Percentiles rank a stretch among this genome's conserved stretches.
Conservation (phyloP, 2,329 filamentous ascomycete species). For the Paramyrothecium roridum region DNA sequence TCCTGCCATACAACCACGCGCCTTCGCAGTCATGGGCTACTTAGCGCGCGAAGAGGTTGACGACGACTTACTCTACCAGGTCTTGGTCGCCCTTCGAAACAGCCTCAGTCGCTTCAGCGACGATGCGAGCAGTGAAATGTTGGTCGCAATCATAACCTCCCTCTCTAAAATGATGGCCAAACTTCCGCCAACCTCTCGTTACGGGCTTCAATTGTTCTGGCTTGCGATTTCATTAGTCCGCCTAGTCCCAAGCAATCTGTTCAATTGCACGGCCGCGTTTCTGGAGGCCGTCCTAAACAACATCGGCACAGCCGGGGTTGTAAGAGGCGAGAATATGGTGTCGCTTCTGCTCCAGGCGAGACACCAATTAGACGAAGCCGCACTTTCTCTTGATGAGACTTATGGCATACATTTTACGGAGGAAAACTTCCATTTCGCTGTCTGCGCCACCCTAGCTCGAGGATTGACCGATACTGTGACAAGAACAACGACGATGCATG, state of each 20-base stretch:
- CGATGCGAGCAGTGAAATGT: constrained; percentile 64
- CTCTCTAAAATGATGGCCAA: constrained; percentile 71
- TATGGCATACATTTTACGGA: constrained; percentile 63
- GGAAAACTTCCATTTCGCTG: constrained; percentile 65
- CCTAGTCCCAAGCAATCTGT: constrained; percentile 58
- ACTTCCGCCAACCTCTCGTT: constrained; percentile 62
- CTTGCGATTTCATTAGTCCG: constrained; percentile 64
- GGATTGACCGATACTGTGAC: constrained; percentile 63
- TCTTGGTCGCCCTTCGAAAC: constrained; percentile 63
- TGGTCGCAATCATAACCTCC: constrained; percentile 64
- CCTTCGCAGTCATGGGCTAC: constrained; percentile 70
- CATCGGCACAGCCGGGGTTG: constrained; percentile 58
- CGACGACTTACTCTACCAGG: constrained; percentile 68
- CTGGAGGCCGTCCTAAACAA: constrained; percentile 63
- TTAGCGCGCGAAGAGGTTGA: constrained; percentile 69
- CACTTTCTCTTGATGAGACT: constrained; percentile 58
- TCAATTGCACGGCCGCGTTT: constrained; percentile 64
- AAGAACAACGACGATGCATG: constrained; percentile 54
- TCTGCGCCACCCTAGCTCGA: constrained; percentile 61
- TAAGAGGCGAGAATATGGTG: constrained; percentile 58
- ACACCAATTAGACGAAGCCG: constrained; percentile 58
- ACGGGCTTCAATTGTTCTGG: constrained; percentile 69
- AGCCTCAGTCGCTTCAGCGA: constrained; percentile 64
- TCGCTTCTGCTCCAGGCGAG: constrained; percentile 59
- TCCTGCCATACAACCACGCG: constrained; percentile 65